A percentile compares a stretch with the other conserved stretches of the same genome.
Evolutionary conservation across 208 protist species (phyloP).

Genomic region (Leishmania tropica): DNA sequence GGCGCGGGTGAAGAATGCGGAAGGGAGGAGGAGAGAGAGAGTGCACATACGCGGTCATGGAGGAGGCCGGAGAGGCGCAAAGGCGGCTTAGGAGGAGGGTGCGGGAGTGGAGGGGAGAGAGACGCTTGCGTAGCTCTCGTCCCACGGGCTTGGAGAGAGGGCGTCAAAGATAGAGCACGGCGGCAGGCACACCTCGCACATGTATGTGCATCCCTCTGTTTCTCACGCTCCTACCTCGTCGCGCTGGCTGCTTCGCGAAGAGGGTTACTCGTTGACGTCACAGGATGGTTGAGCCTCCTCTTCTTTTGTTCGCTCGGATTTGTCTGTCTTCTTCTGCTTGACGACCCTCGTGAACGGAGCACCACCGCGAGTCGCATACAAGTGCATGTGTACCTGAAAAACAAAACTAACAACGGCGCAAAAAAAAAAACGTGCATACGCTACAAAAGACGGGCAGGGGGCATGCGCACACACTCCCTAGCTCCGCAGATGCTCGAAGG

Average conservation of each 20-base stretch:
- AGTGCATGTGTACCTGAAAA: not conserved
- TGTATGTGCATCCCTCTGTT: not conserved
- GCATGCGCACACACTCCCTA: not conserved
- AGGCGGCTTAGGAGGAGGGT: not conserved
- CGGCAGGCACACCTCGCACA: not conserved
- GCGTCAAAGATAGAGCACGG: not conserved
- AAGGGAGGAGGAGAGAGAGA: not conserved
- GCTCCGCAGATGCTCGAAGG: not conserved
- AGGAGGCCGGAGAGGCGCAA: too few relatives aligned
- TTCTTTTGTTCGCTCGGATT: not conserved
- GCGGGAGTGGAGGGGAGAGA: not conserved
- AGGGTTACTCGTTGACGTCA: not conserved
- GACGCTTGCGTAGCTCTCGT: not conserved
- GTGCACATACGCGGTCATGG: too few relatives aligned
- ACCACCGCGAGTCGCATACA: not conserved
- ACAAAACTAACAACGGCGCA: too few relatives aligned
- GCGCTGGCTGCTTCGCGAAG: not conserved
- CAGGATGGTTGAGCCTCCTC: not conserved
- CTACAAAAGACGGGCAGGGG: not conserved
- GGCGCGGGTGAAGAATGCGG: not conserved
- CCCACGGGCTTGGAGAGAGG: not conserved
- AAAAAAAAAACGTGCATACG: not conserved
- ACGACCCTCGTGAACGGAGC: not conserved
- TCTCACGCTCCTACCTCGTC: not conserved
- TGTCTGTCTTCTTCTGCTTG: not conserved